Base-by-base conservation (phyloP, 1,284 basidiomycete species). In the Ceratobasidium sp. region DNA sequence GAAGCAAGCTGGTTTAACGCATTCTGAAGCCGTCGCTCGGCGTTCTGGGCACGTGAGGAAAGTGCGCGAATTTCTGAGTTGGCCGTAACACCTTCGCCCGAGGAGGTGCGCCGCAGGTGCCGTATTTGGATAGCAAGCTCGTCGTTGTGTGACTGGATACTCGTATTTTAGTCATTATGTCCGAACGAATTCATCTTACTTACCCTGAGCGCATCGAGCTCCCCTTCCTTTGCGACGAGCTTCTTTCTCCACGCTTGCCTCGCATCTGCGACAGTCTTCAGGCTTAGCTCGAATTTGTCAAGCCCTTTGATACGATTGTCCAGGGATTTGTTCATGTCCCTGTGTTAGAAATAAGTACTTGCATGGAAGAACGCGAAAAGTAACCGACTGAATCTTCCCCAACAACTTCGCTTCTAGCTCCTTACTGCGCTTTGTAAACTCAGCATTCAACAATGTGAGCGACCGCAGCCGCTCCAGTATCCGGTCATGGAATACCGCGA, bases 401-500 rank as follows among this genome's bases (percentile, higher is more conserved):
- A 84, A 80, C 78, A 92, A 92, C 66, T 86, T 85, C 6, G 82
- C 82, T 81, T 98, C 96, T 0, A 90, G 86, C 31, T 95, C 93
- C 81, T 94, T 95, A 76, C 88, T 86, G 24, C 93, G 89, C 80
- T 90, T 92, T 79, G 98, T 95, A 81, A 98, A 97, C 79, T 94
- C 90, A 31, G 87, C 80, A 80, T 96, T 91, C 46, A 98, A 92
- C 76, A 93, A 89, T 61, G 89, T 92, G 74, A 98, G 88, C 0
- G 89, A 85, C 78, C 95, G 94, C 62, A 99, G 85, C 7, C 96
- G 89, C 0, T 90, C 89, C 79, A 98, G 90, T n/a, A 99, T 88
- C 77, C 94, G 95, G 82, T 98, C 95, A 78, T 96, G 94, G 87
- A 99, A 98, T 74, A 96, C 91, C 76, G 87, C 85, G 80, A 98